phyloP scores from a whole-genome alignment of 768 basidiomycete species.

The Mycena capillaripes region DNA sequence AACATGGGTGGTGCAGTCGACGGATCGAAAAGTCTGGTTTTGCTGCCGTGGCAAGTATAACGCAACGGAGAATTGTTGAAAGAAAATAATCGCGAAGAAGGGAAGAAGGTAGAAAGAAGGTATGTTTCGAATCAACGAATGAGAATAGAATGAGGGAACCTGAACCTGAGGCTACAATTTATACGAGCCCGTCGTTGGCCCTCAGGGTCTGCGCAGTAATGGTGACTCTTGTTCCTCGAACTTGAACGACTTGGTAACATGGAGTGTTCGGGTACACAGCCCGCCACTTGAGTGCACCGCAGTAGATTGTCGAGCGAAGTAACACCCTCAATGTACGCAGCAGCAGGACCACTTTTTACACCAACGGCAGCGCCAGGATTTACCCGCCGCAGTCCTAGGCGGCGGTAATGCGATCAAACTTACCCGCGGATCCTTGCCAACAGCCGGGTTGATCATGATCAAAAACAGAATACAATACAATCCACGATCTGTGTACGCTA shows the following conservation, averaged over 20 bases:
- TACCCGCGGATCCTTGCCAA: too few species aligned
- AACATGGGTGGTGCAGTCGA: not conserved
- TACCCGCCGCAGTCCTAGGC: not conserved
- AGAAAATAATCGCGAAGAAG: not conserved
- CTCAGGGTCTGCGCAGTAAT: not conserved
- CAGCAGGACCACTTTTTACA: not conserved
- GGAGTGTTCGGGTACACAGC: not conserved
- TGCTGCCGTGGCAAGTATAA: conserved; percentile 1
- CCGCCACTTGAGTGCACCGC: not conserved
- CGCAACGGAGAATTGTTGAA: not conserved
- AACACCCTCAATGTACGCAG: not conserved
- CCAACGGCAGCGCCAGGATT: not conserved
- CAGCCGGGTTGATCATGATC: too few species aligned
- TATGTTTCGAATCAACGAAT: conserved; percentile 7
- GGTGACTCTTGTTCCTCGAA: not conserved
- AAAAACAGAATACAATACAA: not conserved
- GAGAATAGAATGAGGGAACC: not conserved
- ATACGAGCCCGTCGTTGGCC: not conserved
- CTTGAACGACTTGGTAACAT: not conserved
- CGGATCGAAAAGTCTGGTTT: not conserved
- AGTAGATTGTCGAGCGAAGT: not conserved
- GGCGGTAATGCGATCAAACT: too few species aligned
- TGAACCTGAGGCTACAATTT: not conserved
- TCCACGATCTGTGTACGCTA: not conserved
- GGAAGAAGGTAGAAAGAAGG: conserved; percentile 2